phyloP scores from a whole-genome alignment of 192 early-diverging fungal genomes.

The Coemansia sp. region DNA sequence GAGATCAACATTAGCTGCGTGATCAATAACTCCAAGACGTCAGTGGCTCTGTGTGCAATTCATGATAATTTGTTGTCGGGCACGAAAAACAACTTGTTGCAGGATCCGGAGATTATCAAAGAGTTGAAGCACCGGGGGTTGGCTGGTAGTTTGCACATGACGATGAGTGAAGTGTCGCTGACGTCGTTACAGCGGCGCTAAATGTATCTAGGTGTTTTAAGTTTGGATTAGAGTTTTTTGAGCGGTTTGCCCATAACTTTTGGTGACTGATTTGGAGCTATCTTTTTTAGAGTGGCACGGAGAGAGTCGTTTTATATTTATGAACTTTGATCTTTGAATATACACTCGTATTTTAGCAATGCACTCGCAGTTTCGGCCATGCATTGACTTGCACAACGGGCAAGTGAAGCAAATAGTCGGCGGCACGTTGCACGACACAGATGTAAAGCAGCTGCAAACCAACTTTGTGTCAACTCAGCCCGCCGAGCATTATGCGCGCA shows the following conservation, averaged over 20 bases:
- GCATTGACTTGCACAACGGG: constrained; percentile 96
- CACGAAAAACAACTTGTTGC: constrained; percentile 39
- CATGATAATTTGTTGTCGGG: constrained; percentile 73
- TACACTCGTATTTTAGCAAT: not conserved
- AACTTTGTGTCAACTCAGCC: constrained; percentile 92
- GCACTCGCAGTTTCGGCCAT: constrained; percentile 80
- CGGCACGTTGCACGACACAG: constrained; percentile 74
- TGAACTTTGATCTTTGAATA: not conserved
- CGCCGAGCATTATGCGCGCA: constrained; percentile 75
- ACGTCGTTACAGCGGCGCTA: constrained; percentile 12
- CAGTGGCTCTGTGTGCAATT: constrained; percentile 80
- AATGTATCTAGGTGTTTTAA: not conserved
- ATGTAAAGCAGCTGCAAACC: constrained; percentile 65
- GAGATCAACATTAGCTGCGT: constrained; percentile 99
- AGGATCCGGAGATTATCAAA: constrained; percentile 45
- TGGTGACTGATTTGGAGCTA: too few species aligned
- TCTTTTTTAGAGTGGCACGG: too few species aligned
- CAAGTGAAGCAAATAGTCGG: constrained; percentile 99
- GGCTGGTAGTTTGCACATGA: constrained; percentile 29
- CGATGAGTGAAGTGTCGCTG: constrained; percentile 52
- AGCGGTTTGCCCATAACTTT: too few species aligned
- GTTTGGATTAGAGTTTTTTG: too few species aligned
- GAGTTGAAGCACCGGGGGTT: constrained; percentile 41
- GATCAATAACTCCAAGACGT: constrained; percentile 72
- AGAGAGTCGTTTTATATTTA: constrained; percentile 1